A percentile compares a stretch with the other conserved stretches of the same genome.
Evolutionary conservation across 345 rosid genomes (phyloP).

Genomic region (Populus euphratica): DNA sequence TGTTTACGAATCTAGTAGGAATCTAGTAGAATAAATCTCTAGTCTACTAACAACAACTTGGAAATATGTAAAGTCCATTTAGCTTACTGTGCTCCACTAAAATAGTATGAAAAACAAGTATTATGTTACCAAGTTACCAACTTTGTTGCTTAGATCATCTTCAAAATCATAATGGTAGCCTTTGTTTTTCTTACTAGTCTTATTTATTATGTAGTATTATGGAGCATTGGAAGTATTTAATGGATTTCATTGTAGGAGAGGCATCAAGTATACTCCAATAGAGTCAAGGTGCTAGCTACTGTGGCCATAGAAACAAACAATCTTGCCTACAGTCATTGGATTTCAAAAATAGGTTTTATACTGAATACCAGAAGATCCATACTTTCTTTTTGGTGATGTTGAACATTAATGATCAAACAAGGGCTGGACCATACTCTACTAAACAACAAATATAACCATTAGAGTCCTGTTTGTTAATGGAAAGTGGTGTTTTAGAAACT

Average conservation of each 20-base stretch:
- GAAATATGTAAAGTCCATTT: neutral
- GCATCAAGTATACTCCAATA: constrained; percentile 25
- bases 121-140: neutral
- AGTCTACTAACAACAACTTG: neutral
- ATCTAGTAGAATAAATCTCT: neutral
- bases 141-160: neutral
- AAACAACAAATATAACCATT: constrained; percentile 15
- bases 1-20: neutral
- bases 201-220: neutral
- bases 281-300: constrained; percentile 30
- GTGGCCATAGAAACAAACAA: constrained; percentile 34
- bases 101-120: neutral
- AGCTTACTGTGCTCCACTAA: neutral
- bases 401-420: constrained; percentile 24
- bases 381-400: constrained; percentile 26
- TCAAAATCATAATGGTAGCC: neutral
- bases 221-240: neutral
- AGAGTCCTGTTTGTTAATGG: fast-evolving
- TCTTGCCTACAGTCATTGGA: constrained; percentile 19
- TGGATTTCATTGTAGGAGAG: constrained; percentile 9
- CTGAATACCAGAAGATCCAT: constrained; percentile 31
- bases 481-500: no score
- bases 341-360: constrained; percentile 26
- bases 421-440: constrained; percentile 19
- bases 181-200: neutral